Conservation (phyloP, 306 rosid species). For the Styphnolobium japonicum region DNA sequence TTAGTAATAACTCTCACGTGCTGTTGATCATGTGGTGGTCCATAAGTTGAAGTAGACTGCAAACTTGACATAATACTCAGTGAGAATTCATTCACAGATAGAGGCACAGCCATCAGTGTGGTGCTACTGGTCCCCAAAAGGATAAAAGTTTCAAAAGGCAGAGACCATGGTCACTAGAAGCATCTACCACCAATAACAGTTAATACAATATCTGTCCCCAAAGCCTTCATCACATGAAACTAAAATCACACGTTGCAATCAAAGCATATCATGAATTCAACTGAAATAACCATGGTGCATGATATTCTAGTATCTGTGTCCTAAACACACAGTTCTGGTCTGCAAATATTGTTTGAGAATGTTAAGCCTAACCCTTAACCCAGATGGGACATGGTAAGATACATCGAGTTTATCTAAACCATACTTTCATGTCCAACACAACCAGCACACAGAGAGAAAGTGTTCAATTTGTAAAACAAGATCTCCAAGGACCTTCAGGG, state of each 20-base stretch:
- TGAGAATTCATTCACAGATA: slow-evolving; percentile 15
- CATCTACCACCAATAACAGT: neutral
- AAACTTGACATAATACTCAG: neutral
- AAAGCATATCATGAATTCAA: neutral
- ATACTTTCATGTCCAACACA: neutral
- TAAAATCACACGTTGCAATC: slow-evolving; percentile 5
- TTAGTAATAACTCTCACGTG: slow-evolving; percentile 4
- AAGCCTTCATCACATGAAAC: slow-evolving; percentile 10
- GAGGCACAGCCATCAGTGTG: neutral
- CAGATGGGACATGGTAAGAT: neutral
- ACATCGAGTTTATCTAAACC: neutral
- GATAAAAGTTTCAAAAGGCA: slow-evolving; percentile 17
- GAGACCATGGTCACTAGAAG: slow-evolving; percentile 15
- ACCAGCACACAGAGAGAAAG: slow-evolving; percentile 1
- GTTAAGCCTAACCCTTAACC: neutral
- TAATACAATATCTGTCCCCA: neutral
- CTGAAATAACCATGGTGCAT: neutral
- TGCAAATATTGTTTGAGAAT: neutral
- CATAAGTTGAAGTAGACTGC: slow-evolving; percentile 23
- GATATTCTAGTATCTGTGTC: neutral
- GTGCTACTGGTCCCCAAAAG: slow-evolving; percentile 25
- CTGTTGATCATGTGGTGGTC: slow-evolving; percentile 32
- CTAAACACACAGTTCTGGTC: neutral
- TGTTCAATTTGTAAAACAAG: slow-evolving; percentile 15
- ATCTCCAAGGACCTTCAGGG: slow-evolving; percentile 8